These are phyloP conservation scores for Psilocybe subaeruginosa DNA, from an alignment of 768 basidiomycete species.

Conservation along the genomic window DNA sequence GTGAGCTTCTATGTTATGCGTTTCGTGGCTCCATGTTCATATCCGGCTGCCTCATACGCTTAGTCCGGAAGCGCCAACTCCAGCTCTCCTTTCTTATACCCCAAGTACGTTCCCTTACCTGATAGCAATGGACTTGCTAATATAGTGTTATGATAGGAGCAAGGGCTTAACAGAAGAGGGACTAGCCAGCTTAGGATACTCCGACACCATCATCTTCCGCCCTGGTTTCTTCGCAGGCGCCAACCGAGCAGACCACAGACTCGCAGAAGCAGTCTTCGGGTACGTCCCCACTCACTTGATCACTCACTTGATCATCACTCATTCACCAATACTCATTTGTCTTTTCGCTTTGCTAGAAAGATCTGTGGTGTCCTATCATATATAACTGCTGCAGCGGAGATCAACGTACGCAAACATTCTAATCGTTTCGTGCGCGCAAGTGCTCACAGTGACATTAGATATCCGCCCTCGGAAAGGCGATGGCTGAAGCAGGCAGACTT, in stretches of 20 bases:
- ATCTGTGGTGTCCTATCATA: slow-evolving; percentile 39
- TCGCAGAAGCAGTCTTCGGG: slow-evolving; percentile 45
- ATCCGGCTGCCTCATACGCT: not conserved
- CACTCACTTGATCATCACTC: not conserved
- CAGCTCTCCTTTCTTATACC: slow-evolving; percentile 54
- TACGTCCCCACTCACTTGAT: slow-evolving; percentile 27
- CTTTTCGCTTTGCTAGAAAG: slow-evolving; percentile 25
- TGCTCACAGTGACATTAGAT: slow-evolving; percentile 37
- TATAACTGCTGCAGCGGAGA: slow-evolving; percentile 41
- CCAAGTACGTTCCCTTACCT: slow-evolving; percentile 34
- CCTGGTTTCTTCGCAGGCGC: slow-evolving; percentile 58
- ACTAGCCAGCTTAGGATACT: slow-evolving; percentile 68
- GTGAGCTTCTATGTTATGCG: slow-evolving; percentile 36
- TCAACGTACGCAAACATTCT: slow-evolving; percentile 38
- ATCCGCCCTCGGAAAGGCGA: slow-evolving; percentile 53
- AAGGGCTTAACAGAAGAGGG: slow-evolving; percentile 78
- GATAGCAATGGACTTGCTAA: not conserved
- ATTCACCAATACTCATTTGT: not conserved
- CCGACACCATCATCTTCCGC: slow-evolving; percentile 73
- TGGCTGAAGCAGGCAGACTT: slow-evolving; percentile 54
- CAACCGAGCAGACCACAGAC: slow-evolving; percentile 41
- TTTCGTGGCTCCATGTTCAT: not conserved
- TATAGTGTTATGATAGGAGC: slow-evolving; percentile 41
- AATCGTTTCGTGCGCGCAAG: not conserved
- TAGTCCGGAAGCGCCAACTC: slow-evolving; percentile 44